Conservation (phyloP, 192 early-diverging fungal species). For the Coemansia aciculifera region DNA sequence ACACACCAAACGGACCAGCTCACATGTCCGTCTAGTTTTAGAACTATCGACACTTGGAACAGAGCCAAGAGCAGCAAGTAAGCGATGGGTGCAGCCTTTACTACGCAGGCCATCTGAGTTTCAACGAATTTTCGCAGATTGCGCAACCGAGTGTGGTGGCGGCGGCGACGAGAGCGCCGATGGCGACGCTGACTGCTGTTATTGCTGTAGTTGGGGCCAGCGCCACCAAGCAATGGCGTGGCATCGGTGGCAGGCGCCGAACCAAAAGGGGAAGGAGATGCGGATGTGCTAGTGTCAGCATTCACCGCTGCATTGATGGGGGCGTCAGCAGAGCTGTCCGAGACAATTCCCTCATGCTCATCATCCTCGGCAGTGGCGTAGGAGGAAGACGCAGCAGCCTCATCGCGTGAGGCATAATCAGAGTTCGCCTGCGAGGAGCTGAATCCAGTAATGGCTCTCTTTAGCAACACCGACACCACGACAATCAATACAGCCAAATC, state of each 20-base stretch:
- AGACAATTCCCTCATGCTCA: neutral
- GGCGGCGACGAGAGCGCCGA: constrained; percentile 1
- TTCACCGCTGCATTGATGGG: constrained; percentile 40
- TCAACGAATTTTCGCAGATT: constrained; percentile 15
- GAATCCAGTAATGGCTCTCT: constrained; percentile 21
- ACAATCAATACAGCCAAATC: constrained; percentile 54
- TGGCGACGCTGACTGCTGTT: constrained; percentile 9
- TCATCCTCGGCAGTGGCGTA: constrained; percentile 8
- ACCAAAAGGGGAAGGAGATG: neutral
- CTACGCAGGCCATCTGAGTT: constrained; percentile 19
- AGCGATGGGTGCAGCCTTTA: constrained; percentile 34
- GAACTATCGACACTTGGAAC: constrained; percentile 79
- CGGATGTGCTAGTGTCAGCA: constrained; percentile 1
- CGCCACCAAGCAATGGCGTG: constrained; percentile 21
- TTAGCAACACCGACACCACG: constrained; percentile 28
- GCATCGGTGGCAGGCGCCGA: constrained; percentile 22
- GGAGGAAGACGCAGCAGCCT: neutral
- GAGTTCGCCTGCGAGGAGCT: neutral
- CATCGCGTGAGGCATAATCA: neutral
- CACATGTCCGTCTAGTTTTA: constrained; percentile 67
- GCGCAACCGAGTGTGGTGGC: constrained; percentile 13
- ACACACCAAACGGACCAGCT: constrained; percentile 65
- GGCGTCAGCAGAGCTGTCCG: neutral
- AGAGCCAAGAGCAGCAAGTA: constrained; percentile 60
- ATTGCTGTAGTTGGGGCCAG: constrained; percentile 4